phyloP scores from a whole-genome alignment of 2,329 filamentous ascomycete genomes.

The Pseudogymnoascus sp. region DNA sequence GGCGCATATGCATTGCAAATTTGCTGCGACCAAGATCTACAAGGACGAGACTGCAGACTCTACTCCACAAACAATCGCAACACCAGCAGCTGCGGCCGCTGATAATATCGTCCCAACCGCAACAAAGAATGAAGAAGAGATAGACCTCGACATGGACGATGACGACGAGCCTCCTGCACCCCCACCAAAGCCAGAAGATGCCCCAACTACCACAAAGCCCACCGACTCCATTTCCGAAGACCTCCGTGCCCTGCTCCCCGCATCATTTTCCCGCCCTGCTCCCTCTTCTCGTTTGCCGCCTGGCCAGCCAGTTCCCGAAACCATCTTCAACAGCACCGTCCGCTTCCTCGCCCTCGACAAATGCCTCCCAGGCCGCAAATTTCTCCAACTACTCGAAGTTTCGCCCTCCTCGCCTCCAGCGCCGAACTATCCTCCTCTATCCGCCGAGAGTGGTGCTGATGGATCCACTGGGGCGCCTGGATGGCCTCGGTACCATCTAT shows the following conservation, averaged over 20 bases:
- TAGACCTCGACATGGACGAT: constrained; percentile 58
- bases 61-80: not conserved
- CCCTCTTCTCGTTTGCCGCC: constrained; percentile 37
- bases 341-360: constrained; percentile 90
- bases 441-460: not conserved
- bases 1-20: constrained; percentile 89
- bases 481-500: constrained; percentile 35
- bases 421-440: constrained; percentile 17
- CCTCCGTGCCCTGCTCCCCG: constrained; percentile 68
- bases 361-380: constrained; percentile 71
- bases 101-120: not conserved
- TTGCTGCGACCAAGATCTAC: constrained; percentile 61
- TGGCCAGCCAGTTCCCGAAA: constrained; percentile 59
- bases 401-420: constrained; percentile 19
- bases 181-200: constrained; percentile 18
- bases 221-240: constrained; percentile 42
- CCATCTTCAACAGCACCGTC: constrained; percentile 72
- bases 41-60: constrained; percentile 24
- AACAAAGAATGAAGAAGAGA: constrained; percentile 58
- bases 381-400: constrained; percentile 71
- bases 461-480: not conserved
- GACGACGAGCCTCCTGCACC: constrained; percentile 30
- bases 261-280: constrained; percentile 56
- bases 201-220: constrained; percentile 22
- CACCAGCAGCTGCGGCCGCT: not conserved